Percentiles rank a stretch among this genome's conserved stretches.
Conservation (phyloP, 140 eudicot species). For the Stevia rebaudiana region DNA sequence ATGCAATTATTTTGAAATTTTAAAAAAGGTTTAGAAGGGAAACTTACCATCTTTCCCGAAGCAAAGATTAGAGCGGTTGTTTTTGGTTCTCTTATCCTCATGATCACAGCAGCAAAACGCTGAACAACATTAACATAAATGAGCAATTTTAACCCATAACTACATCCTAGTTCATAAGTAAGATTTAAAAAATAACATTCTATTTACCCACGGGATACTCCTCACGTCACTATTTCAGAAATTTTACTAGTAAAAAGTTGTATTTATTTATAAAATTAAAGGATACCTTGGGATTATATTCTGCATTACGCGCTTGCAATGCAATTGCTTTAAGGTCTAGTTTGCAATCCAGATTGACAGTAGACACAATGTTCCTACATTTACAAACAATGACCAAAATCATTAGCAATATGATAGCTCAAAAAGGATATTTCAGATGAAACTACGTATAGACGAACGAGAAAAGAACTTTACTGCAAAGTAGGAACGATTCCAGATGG, state of each 20-base stretch:
- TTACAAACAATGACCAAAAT: background rate
- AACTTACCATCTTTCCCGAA: conserved; percentile 50
- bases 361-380: conserved; percentile 45
- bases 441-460: background rate
- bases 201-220: background rate
- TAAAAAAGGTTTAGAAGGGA: too few species aligned
- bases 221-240: background rate
- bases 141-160: background rate
- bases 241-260: background rate
- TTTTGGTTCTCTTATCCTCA: conserved; percentile 57
- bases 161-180: conserved; percentile 1
- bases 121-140: conserved; percentile 14
- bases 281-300: conserved; percentile 42
- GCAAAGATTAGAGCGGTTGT: conserved; percentile 52
- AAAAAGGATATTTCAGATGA: background rate
- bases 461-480: conserved; percentile 22
- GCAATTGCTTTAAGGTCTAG: conserved; percentile 48
- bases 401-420: conserved; percentile 6
- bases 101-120: conserved; percentile 63
- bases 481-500: conserved; percentile 43
- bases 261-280: background rate
- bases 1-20: background rate
- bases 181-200: background rate
- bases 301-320: conserved; percentile 47
- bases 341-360: conserved; percentile 48